Conservation (phyloP, 345 rosid genomes). For the Cardamine occulta region DNA sequence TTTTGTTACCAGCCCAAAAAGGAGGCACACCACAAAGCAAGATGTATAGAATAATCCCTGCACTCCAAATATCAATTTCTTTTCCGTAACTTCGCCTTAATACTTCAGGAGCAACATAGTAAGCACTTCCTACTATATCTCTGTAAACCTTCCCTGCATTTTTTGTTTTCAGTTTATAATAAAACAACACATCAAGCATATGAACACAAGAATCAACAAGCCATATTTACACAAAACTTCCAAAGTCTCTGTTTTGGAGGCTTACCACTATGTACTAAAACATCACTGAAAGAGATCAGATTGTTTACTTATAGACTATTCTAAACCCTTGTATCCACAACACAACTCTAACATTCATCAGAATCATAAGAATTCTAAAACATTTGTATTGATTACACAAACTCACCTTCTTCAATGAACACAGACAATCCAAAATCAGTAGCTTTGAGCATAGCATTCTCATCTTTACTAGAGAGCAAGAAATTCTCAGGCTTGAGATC, state of each 20-base stretch:
- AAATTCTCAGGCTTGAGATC: slow-evolving; percentile 94
- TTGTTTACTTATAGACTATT: neutral
- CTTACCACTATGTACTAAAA: neutral
- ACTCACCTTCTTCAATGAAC: slow-evolving; percentile 76
- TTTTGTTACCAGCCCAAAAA: slow-evolving; percentile 84
- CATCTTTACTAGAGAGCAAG: slow-evolving; percentile 65
- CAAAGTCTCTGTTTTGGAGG: slow-evolving; percentile 20
- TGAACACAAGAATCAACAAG: slow-evolving; percentile 24
- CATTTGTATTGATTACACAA: neutral
- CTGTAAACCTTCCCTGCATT: slow-evolving; percentile 63
- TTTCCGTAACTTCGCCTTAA: slow-evolving; percentile 78
- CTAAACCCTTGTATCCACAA: neutral
- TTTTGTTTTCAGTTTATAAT: neutral
- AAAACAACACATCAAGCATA: slow-evolving; percentile 15
- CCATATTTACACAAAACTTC: slow-evolving; percentile 7
- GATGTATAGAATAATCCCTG: slow-evolving; percentile 81
- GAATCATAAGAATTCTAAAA: neutral
- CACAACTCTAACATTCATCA: slow-evolving; percentile 1
- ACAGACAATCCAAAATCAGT: slow-evolving; percentile 87
- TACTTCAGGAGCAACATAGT: slow-evolving; percentile 96
- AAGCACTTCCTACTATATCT: slow-evolving; percentile 88
- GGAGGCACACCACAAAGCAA: slow-evolving; percentile 92
- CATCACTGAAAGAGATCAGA: neutral
- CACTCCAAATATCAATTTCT: slow-evolving; percentile 92
- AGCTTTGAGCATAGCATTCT: slow-evolving; percentile 67